phyloP scores from a whole-genome alignment of 169 alveolate genomes.

The Plasmodium adleri region DNA sequence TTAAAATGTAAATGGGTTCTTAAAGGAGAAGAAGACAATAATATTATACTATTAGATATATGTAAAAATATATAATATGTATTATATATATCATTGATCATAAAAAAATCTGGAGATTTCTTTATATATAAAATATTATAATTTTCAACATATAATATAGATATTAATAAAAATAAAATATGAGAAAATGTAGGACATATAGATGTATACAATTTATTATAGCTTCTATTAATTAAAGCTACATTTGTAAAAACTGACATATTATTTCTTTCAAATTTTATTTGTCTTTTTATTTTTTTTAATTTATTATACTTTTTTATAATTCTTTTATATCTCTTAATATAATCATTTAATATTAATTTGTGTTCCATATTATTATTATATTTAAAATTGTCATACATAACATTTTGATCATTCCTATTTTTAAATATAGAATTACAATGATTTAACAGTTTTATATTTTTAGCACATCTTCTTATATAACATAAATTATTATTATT shows the following conservation, averaged over 20 bases:
- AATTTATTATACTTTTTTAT: slow-evolving; percentile 35
- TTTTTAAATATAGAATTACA: neutral
- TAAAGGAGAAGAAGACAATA: slow-evolving; percentile 58
- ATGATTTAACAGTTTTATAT: neutral
- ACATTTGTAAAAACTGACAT: slow-evolving; percentile 31
- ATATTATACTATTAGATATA: slow-evolving; percentile 57
- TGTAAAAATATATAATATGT: slow-evolving; percentile 60
- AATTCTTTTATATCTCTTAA: neutral
- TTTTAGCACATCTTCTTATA: neutral
- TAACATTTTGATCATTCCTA: neutral
- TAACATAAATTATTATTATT: neutral
- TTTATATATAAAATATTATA: slow-evolving; percentile 62
- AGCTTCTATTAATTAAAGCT: slow-evolving; percentile 22
- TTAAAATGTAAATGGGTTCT: slow-evolving; percentile 34
- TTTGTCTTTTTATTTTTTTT: slow-evolving; percentile 37
- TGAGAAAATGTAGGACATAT: slow-evolving; percentile 39
- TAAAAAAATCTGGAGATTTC: slow-evolving; percentile 42
- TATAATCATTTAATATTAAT: neutral
- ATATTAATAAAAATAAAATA: slow-evolving; percentile 43
- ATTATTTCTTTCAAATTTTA: slow-evolving; percentile 41
- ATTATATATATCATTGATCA: slow-evolving; percentile 64
- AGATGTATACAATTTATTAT: slow-evolving; percentile 46
- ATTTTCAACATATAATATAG: slow-evolving; percentile 68
- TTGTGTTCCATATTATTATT: neutral
- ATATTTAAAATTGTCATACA: neutral